Evolutionary conservation across 495 filamentous ascomycete genomes (phyloP), one percentile per base, ranked within the genome.

Genomic region (Extremus antarcticus): DNA sequence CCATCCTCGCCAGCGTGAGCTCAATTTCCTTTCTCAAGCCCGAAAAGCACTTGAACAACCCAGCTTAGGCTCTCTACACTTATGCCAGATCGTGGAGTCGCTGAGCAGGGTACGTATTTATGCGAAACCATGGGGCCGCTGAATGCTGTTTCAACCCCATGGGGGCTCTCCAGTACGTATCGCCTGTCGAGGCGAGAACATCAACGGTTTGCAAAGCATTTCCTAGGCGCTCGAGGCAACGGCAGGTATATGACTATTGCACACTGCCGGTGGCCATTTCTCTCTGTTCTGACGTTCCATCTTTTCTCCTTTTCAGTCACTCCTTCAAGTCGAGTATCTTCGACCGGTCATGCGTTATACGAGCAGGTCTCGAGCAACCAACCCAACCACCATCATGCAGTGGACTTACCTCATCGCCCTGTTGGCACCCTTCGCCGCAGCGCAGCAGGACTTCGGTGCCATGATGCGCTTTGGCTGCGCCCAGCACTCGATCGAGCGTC

Each of bases 401-500:
- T 45, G 41, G 41, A 8, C n/a, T 45, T 21, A 7, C 7, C 41
- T 45, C 41, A 3, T 45, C 41, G n/a, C 41, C 41, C 41, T 45
- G 41, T 7, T 21, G 41, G 41, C 19, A 3, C 15, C 41, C 8
- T 3, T 45, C 4, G 41, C 41, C 41, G n/a, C n/a, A n/a, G 41
- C 15, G 41, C 16, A n/a, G 41, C 41, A 45, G 17, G 41, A 53
- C 32, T 53, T 53, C 24, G 47, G 43, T 38, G 59, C 62, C 19
- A 55, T 65, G 32, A 68, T 74, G 55, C 70, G 71, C 23, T 74
- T 74, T 58, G 70, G 69, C 2, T 74, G 71, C 61, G 63, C 71
- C 15, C 69, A 70, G 55, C 69, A 72, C n/a, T 68, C 71, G 7
- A 68, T 74, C 39, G 69, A 74, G 47, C 70, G 71, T 51, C 65